Base-by-base conservation (phyloP, 257 asterid genomes). In the Oldenlandia corymbosa region DNA sequence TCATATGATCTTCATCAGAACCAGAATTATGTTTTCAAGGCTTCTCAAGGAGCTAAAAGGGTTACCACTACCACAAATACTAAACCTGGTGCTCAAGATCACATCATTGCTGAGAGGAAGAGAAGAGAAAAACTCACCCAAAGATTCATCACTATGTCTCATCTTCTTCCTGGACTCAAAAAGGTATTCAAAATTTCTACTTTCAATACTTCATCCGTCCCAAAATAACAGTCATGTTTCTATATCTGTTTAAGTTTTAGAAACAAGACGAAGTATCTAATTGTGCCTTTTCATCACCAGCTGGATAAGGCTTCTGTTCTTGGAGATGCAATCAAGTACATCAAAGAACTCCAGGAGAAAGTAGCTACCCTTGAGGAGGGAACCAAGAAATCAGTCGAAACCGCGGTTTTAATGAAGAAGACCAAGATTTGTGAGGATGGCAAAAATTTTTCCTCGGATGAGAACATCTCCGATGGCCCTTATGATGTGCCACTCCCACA, bases 121-220 rank as follows among this genome's bases (percentile, higher is more conserved):
- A 76, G 96, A 62, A 78, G 96, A 58, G 95, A 91, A 71, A 91
- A 86, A 36, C 89, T 88, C 60, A 88, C 82, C 79, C 94, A 85
- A 64, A 84, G 85, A 59, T 88, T 91, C 85, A 84, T 91, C 11
- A 89, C 92, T 57, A 59, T 91, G 57, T 84, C 98, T 65, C 90
- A 92, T 42, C 75, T 91, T 0, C 86, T 91, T 59, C 97, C 98
- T 18, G 98, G 96, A 34, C 73, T 91, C 53, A 90, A 82, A 78
- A 90, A 84, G 97, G 97, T 90, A 47, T 21, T 11, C 0, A n/a
- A n/a, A n/a, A n/a, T n/a, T n/a, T n/a, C n/a, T n/a, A n/a, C n/a
- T n/a, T n/a, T n/a, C n/a, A n/a, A n/a, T n/a, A n/a, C n/a, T n/a
- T n/a, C n/a, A n/a, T n/a, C n/a, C n/a, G n/a, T n/a, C n/a, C n/a